Base-by-base conservation (phyloP, 2,329 filamentous ascomycete genomes). In the Alternaria triticina region DNA sequence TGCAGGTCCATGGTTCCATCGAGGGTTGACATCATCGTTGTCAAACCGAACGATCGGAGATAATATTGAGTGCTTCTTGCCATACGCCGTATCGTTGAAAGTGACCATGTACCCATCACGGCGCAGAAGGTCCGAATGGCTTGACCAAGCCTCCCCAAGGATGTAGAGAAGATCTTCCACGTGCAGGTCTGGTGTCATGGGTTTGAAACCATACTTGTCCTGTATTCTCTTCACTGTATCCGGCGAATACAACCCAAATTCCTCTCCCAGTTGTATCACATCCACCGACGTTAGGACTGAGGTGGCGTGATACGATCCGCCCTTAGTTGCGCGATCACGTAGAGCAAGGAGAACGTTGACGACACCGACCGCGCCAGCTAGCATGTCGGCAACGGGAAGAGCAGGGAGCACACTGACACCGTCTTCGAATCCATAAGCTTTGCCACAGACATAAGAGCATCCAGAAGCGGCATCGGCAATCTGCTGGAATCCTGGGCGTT, bases 401-500 rank as follows among this genome's bases (percentile, higher is more conserved):
- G 61, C 64, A 6, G 74, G 75, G 28, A 77, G 55, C 1, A 77
- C 70, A 36, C 66, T 64, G 61, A 70, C 65, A 36, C 67, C 62
- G 36, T 70, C 66, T 5, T 67, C 61, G 22, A 30, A n/a, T 15
- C 68, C 59, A 23, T 81, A 70, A 1, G 79, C 74, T 30, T 71
- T 71, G 4, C 79, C 82, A 20, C 74, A 80, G 6, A 57, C 54
- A 27, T 57, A 57, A 8, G 54, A 44, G 12, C 43, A 57, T 2
- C 54, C 44, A 49, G 54, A 79, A 69, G 79, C 81, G 1, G 70
- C 67, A 51, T 75, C 72, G 20, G 81, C 82, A 56, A 86, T 83
- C 68, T 86, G 83, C 73, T 86, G 83, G 84, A 84, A 87, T 5
- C 84, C 85, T 1, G 82, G 82, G 1, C 84, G 77, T 57, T 80